Percentiles rank a stretch among this genome's conserved stretches.
Evolutionary conservation across 176 grass and related monocot genomes (phyloP).

Genomic region (Typha latifolia): DNA sequence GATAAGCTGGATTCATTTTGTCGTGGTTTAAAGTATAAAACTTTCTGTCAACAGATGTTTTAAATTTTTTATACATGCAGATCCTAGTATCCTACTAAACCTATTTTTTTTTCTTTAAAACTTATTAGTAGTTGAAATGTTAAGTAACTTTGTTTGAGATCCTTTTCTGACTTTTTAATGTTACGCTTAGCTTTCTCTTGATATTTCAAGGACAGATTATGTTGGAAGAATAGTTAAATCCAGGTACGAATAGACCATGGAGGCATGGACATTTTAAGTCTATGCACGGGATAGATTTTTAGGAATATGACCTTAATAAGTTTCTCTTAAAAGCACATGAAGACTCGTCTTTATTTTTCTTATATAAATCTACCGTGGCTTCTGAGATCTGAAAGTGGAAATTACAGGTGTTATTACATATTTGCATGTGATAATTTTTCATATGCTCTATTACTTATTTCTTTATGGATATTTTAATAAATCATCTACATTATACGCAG

Average conservation of each 20-base stretch:
- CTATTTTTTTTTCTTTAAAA: not conserved
- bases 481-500: slow-evolving; percentile 39
- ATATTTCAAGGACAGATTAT: not conserved
- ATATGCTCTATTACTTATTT: slow-evolving; percentile 1
- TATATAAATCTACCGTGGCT: not conserved
- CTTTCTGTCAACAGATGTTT: not conserved
- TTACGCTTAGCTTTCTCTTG: not conserved
- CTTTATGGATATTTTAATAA: slow-evolving; percentile 3
- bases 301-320: not conserved
- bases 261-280: not conserved
- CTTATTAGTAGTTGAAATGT: not conserved
- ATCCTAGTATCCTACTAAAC: no score
- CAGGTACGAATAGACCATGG: not conserved
- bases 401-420: not conserved
- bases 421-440: not conserved
- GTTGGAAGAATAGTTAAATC: not conserved
- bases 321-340: not conserved
- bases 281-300: not conserved
- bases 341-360: not conserved
- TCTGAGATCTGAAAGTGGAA: not conserved
- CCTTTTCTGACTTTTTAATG: not conserved
- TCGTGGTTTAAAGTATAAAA: not conserved
- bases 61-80: not conserved
- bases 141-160: not conserved
- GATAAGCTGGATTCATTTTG: not conserved